phyloP scores from a whole-genome alignment of 768 basidiomycete genomes.

The Podaxis pistillaris region DNA sequence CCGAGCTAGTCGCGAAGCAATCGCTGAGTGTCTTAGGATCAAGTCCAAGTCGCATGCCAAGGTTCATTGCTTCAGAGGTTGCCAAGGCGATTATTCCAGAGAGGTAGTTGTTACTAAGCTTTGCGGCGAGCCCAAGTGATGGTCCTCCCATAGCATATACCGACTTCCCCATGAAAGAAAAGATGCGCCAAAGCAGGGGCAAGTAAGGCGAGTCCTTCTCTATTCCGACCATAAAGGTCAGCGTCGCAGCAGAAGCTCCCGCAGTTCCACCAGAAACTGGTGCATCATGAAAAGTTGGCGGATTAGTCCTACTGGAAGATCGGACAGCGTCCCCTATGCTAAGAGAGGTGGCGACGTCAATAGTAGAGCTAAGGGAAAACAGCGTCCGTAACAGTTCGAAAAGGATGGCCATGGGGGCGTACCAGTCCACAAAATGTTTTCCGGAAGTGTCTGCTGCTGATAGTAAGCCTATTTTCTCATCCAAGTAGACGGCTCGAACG shows the following conservation, averaged over 20 bases:
- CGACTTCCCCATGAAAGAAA: slow-evolving; percentile 35
- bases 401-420: not conserved
- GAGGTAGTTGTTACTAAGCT: slow-evolving; percentile 44
- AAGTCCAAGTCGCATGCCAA: slow-evolving; percentile 42
- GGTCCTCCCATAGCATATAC: slow-evolving; percentile 38
- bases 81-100: slow-evolving; percentile 40
- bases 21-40: slow-evolving; percentile 37
- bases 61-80: slow-evolving; percentile 43
- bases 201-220: slow-evolving; percentile 29
- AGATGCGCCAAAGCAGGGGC: slow-evolving; percentile 31
- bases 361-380: slow-evolving; percentile 34
- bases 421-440: slow-evolving; percentile 44
- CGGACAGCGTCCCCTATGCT: slow-evolving; percentile 29
- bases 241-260: slow-evolving; percentile 34
- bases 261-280: slow-evolving; percentile 43
- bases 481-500: slow-evolving; percentile 36
- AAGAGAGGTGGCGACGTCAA: slow-evolving; percentile 36
- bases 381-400: not conserved
- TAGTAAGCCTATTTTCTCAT: slow-evolving; percentile 31
- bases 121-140: slow-evolving; percentile 41
- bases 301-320: slow-evolving; percentile 18
- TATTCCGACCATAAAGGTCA: slow-evolving; percentile 41
- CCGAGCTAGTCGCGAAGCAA: slow-evolving; percentile 38
- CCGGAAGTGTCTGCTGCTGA: slow-evolving; percentile 32
- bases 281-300: slow-evolving; percentile 36